phyloP scores from a whole-genome alignment of 805 yeast species.

The Kurtzmaniella cleridarum region DNA sequence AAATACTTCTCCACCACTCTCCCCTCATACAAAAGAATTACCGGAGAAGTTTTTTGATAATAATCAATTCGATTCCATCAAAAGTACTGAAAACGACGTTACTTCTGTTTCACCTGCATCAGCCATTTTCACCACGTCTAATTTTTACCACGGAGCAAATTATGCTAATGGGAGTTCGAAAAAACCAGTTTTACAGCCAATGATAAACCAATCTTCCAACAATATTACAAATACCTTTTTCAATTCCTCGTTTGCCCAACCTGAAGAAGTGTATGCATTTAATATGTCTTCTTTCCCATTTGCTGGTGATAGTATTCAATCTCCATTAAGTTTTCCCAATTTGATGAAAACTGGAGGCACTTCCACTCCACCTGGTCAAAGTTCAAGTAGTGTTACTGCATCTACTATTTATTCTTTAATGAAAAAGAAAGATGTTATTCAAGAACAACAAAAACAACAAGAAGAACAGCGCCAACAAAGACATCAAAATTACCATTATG shows the following conservation, averaged over 20 bases:
- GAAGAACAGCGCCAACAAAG: slow-evolving; percentile 1
- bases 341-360: too few species aligned
- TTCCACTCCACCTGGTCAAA: neutral
- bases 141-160: slow-evolving; percentile 1
- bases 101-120: neutral
- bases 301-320: too few species aligned
- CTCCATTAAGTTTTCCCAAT: too few species aligned
- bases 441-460: slow-evolving; percentile 3
- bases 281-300: slow-evolving; percentile 20
- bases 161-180: neutral
- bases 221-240: slow-evolving; percentile 33
- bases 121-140: neutral
- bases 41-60: neutral
- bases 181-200: slow-evolving; percentile 17
- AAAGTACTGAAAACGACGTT: neutral
- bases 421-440: too few species aligned
- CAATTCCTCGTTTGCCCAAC: slow-evolving; percentile 20
- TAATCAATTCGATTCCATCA: neutral
- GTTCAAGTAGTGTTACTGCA: neutral
- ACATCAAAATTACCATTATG: neutral
- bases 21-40: neutral
- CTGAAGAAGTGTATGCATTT: slow-evolving; percentile 28
- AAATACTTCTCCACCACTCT: neutral
- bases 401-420: too few species aligned
- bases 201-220: slow-evolving; percentile 22